Percentiles rank a stretch among this genome's conserved stretches.
These are phyloP conservation scores for Talaromyces liani DNA, from an alignment of 495 filamentous ascomycete genomes.

Conservation along the genomic window DNA sequence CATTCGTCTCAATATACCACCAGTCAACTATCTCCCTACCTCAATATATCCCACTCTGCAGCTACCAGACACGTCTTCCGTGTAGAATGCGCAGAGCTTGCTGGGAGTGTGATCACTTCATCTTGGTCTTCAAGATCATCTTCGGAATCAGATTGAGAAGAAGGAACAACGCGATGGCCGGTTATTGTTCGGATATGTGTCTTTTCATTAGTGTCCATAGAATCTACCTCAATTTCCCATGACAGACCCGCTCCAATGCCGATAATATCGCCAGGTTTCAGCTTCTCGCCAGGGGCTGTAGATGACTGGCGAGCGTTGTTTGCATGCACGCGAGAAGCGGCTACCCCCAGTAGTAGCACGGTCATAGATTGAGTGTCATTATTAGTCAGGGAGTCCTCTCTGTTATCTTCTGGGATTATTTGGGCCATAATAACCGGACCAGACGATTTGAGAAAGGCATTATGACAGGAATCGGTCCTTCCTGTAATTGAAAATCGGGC, in stretches of 20 bases:
- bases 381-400: no score
- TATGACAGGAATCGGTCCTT: not conserved
- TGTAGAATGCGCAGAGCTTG: not conserved
- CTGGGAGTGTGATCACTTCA: not conserved
- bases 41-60: conserved; percentile 36
- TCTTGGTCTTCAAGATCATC: not conserved
- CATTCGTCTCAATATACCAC: not conserved
- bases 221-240: conserved; percentile 26
- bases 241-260: conserved; percentile 26
- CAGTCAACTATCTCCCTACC: not conserved
- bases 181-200: not conserved
- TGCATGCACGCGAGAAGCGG: not conserved
- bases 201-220: not conserved
- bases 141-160: conserved; percentile 4
- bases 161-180: not conserved
- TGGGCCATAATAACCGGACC: not conserved
- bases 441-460: conserved; percentile 1
- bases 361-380: no score
- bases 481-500: not conserved
- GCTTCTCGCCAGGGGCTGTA: not conserved
- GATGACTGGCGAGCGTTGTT: not conserved
- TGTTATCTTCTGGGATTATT: not conserved
- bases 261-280: conserved; percentile 20
- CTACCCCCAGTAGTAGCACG: not conserved
- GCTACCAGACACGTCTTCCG: conserved; percentile 26